Conservation (phyloP, 1,139 yeast genomes). For the Saccharomyces hybrid region DNA sequence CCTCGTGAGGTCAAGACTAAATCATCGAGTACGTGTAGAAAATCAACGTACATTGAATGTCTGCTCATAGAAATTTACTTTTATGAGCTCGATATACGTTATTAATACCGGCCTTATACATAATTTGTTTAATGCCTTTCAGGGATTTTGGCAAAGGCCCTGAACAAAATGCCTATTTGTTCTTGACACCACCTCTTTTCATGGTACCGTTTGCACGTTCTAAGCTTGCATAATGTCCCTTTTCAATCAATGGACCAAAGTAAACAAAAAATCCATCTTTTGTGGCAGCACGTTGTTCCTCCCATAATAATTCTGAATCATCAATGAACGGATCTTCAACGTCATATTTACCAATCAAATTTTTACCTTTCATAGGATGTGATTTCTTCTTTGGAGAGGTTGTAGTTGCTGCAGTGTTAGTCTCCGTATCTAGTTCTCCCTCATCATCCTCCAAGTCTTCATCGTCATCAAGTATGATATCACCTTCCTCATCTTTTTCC, state of each 20-base stretch:
- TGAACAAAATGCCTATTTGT: slow-evolving; percentile 6
- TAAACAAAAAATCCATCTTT: slow-evolving; percentile 95
- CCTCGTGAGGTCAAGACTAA: too few species aligned
- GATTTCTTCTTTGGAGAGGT: slow-evolving; percentile 31
- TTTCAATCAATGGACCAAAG: slow-evolving; percentile 86
- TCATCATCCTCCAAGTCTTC: slow-evolving; percentile 28
- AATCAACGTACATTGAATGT: too few species aligned
- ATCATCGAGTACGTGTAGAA: too few species aligned
- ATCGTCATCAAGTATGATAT: slow-evolving; percentile 36
- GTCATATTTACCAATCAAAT: slow-evolving; percentile 85
- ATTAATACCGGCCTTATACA: too few species aligned
- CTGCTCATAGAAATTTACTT: too few species aligned
- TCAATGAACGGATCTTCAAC: slow-evolving; percentile 93
- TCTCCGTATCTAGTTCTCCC: slow-evolving; percentile 29
- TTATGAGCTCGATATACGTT: too few species aligned
- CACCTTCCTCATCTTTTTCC: slow-evolving; percentile 55
- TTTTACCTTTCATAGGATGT: slow-evolving; percentile 43
- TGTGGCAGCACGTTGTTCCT: slow-evolving; percentile 86
- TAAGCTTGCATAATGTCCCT: slow-evolving; percentile 39
- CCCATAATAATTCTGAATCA: slow-evolving; percentile 87
- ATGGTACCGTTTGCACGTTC: slow-evolving; percentile 38
- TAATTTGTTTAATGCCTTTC: too few species aligned
- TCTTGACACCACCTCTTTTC: slow-evolving; percentile 32
- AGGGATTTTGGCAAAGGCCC: background rate
- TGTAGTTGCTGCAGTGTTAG: slow-evolving; percentile 18